Conservation (phyloP, 2,329 filamentous ascomycete species). For the Colletotrichum neosansevieriae region DNA sequence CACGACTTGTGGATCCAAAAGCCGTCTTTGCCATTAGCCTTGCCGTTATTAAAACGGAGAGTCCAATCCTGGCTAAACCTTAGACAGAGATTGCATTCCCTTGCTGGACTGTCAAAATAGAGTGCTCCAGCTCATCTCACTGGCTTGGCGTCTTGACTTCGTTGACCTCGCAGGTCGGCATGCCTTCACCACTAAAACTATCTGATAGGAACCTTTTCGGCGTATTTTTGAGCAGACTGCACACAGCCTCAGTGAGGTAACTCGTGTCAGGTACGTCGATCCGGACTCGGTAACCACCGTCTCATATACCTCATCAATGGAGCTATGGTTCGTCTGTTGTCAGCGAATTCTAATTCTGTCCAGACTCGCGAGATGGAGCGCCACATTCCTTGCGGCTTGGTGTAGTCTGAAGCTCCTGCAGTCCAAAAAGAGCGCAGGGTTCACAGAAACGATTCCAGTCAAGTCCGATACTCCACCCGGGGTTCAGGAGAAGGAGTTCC, state of each 20-base stretch:
- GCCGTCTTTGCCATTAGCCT: not conserved
- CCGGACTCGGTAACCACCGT: not conserved
- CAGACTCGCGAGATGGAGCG: conserved; percentile 68
- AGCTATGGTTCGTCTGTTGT: not conserved
- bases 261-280: conserved; percentile 40
- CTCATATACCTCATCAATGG: not conserved
- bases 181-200: conserved; percentile 1
- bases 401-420: conserved; percentile 69
- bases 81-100: conserved; percentile 5
- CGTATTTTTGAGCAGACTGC: conserved; percentile 44
- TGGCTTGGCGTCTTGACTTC: conserved; percentile 2
- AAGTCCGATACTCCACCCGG: conserved; percentile 46
- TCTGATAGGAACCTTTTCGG: conserved; percentile 41
- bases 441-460: conserved; percentile 54
- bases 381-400: conserved; percentile 70
- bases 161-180: not conserved
- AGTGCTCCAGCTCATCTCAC: not conserved
- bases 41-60: not conserved
- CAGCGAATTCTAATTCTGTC: conserved; percentile 39
- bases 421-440: conserved; percentile 61
- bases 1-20: not conserved
- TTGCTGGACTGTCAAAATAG: not conserved
- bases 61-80: not conserved
- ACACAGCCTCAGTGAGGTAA: conserved; percentile 42
- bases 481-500: conserved; percentile 46